Evolutionary conservation across 345 rosid genomes (phyloP), one percentile per base, ranked within the genome.

Genomic region (Heritiera fomes): DNA sequence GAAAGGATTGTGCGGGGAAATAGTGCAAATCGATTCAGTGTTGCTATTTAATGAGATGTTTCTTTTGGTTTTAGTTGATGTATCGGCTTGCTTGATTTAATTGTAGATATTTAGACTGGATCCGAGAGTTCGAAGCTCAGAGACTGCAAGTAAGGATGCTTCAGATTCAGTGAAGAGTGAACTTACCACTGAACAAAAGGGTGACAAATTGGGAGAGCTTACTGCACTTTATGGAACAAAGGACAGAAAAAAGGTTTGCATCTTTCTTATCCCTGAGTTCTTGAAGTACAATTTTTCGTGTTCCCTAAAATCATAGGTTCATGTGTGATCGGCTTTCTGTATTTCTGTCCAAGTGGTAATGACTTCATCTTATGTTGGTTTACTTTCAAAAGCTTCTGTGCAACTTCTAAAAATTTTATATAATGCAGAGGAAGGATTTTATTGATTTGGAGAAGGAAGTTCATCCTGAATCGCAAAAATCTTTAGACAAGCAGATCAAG

Each of bases 61-160:
- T 18, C 11, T 46, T 41, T 10, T 47, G 38, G 55, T 34, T 77
- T 67, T 69, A 49, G 32, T 32, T 71, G 15, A 18, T 67, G 1
- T 75, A 1, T 9, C 17, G 46, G 18, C 9, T 63, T 68, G 45
- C 10, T 6, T 55, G 67, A 5, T 6, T 77, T 41, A 53, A 18
- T 59, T 40, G 43, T 40, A 3, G 43, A 40, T 79, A 80, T 77
- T 93, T 18, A 88, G 97, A 84, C 77, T 94, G 90, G 97, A 93
- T 60, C 91, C 95, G 4, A 84, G 78, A 67, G 73, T 89, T 79
- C 81, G 78, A 64, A 60, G 38, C 49, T 46, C 56, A 14, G 86
- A 77, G 65, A 11, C 68, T 53, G 83, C 59, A 43, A 89, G 85
- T 13, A 75, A 86, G 70, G 90, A 88, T 69, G 45, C 76, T 32